A percentile compares a stretch with the other conserved stretches of the same genome.
These are phyloP conservation scores for Shiraia sp. DNA, from an alignment of 2,329 filamentous ascomycete genomes.

Conservation along the genomic window DNA sequence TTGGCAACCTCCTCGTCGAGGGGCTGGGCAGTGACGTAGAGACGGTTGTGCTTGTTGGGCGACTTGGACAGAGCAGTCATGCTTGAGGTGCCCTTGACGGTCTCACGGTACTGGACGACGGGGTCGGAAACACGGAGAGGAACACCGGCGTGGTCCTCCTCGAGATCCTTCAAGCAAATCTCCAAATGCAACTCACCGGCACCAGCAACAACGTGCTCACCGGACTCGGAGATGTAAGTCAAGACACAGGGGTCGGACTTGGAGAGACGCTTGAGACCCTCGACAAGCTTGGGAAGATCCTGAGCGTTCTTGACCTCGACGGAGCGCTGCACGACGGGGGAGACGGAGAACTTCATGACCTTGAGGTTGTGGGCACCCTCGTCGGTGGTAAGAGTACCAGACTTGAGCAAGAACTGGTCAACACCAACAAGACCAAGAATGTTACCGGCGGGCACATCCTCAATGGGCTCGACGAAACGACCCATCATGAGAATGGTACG, in stretches of 20 bases:
- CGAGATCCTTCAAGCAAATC: constrained; percentile 99
- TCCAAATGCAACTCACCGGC: constrained; percentile 99
- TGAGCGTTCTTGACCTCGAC: constrained; percentile 99
- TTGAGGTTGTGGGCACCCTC: constrained; percentile 99
- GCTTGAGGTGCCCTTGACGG: constrained; percentile 79
- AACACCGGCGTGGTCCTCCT: constrained; percentile 98
- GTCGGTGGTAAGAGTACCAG: constrained; percentile 95
- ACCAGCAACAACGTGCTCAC: constrained; percentile 99
- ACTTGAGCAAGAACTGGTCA: constrained; percentile 99
- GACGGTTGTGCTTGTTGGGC: constrained; percentile 99
- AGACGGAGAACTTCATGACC: constrained; percentile 99
- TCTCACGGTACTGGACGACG: constrained; percentile 98
- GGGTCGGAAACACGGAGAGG: constrained; percentile 97
- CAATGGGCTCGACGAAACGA: constrained; percentile 97
- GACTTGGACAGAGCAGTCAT: constrained; percentile 99
- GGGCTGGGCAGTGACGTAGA: constrained; percentile 92
- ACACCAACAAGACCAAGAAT: constrained; percentile 99
- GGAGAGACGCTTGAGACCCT: constrained; percentile 99
- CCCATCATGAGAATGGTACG: constrained; percentile 99
- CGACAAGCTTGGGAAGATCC: constrained; percentile 98
- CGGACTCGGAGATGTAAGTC: constrained; percentile 84
- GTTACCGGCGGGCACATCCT: constrained; percentile 99
- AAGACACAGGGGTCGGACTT: constrained; percentile 99
- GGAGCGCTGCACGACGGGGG: constrained; percentile 96
- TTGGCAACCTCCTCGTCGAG: constrained; percentile 88